Percentiles rank a stretch among this genome's conserved stretches.
phyloP scores from a whole-genome alignment of 495 filamentous ascomycete genomes.

The Penicillium flavigenum region DNA sequence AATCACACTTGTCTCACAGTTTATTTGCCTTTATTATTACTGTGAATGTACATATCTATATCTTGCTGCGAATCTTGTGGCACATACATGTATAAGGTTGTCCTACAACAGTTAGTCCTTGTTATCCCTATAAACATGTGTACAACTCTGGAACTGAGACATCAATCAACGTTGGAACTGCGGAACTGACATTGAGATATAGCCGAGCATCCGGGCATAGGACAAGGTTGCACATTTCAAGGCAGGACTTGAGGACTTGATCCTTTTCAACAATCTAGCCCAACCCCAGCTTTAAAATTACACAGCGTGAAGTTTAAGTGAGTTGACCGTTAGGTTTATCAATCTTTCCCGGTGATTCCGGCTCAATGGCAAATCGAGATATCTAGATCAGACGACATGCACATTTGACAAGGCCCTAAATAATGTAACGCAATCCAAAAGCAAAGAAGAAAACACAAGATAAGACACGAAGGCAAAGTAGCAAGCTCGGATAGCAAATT shows the following conservation, averaged over 20 bases:
- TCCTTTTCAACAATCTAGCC: background rate
- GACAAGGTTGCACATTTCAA: background rate
- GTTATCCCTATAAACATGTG: background rate
- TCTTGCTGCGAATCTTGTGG: background rate
- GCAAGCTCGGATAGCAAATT: background rate
- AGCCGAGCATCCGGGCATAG: background rate
- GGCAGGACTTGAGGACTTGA: background rate
- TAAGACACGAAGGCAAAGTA: background rate
- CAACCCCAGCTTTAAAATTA: background rate
- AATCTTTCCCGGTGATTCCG: conserved; percentile 1
- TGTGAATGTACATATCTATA: background rate
- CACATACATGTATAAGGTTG: background rate
- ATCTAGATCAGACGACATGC: background rate
- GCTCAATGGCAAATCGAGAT: background rate
- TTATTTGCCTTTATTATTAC: background rate
- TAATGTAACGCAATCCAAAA: background rate
- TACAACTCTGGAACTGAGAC: conserved; percentile 1
- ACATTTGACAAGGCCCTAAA: background rate
- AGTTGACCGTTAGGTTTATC: background rate
- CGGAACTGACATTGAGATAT: conserved; percentile 2
- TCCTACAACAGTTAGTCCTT: background rate
- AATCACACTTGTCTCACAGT: background rate
- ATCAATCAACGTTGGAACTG: background rate
- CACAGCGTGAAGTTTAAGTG: background rate
- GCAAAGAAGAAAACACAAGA: background rate